A percentile compares a stretch with the other conserved stretches of the same genome.
Evolutionary conservation across 495 filamentous ascomycete genomes (phyloP).

Genomic region (Aspergillus heteromorphus): DNA sequence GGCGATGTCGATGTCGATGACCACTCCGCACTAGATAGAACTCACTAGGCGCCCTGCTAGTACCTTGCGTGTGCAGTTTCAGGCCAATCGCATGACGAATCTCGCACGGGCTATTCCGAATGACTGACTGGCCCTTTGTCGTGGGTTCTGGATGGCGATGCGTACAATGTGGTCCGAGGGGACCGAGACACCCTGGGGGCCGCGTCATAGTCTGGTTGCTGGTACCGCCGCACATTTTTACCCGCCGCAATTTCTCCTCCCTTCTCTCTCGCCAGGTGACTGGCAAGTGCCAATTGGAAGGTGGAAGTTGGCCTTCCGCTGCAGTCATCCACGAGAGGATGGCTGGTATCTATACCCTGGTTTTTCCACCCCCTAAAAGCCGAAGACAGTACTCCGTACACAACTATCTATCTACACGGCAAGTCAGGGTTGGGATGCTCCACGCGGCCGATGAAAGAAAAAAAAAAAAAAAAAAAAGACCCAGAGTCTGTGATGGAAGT

Average conservation of each 20-base stretch:
- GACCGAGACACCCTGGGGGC: not conserved
- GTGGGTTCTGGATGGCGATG: not conserved
- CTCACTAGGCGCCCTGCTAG: not conserved
- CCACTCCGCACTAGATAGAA: not conserved
- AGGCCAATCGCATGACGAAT: not conserved
- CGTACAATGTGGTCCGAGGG: not conserved
- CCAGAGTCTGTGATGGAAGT: not conserved
- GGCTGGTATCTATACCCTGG: not conserved
- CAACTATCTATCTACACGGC: too few species aligned
- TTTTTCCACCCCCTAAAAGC: too few species aligned
- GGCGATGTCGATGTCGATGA: not conserved
- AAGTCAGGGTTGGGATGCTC: not conserved
- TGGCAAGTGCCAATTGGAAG: not conserved
- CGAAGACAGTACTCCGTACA: too few species aligned
- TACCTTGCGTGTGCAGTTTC: not conserved
- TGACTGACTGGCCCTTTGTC: not conserved
- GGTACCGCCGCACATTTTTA: not conserved
- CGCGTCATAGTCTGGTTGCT: not conserved
- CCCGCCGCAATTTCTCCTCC: too few species aligned
- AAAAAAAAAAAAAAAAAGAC: too few species aligned
- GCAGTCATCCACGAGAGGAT: not conserved
- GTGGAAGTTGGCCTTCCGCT: not conserved
- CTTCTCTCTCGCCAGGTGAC: too few species aligned
- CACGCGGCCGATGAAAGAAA: not conserved
- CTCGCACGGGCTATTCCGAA: not conserved